These are phyloP conservation scores for Xylariaceae sp. DNA, from an alignment of 2,329 filamentous ascomycete genomes.

Conservation along the genomic window DNA sequence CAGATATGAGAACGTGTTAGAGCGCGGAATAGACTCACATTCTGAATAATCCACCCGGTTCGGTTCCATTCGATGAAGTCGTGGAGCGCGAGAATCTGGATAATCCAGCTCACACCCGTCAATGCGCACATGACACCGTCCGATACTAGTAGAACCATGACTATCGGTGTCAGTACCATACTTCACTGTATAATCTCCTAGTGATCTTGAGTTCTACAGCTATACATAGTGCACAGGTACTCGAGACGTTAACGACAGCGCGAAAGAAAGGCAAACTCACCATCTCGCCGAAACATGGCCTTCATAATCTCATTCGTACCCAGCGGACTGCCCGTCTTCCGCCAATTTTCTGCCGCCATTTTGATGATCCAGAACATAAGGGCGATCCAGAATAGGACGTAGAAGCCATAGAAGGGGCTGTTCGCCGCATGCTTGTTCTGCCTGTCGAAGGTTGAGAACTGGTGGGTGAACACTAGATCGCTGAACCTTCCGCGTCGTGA, in stretches of 20 bases:
- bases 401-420: constrained; percentile 80
- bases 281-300: constrained; percentile 66
- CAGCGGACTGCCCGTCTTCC: constrained; percentile 70
- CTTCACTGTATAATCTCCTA: not conserved
- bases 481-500: constrained; percentile 46
- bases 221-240: too few species aligned
- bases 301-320: constrained; percentile 75
- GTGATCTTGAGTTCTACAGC: too few species aligned
- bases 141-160: constrained; percentile 63
- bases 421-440: constrained; percentile 70
- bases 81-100: constrained; percentile 67
- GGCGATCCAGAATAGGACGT: constrained; percentile 78
- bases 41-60: constrained; percentile 76
- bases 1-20: not conserved
- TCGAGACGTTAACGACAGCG: too few species aligned
- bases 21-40: constrained; percentile 49
- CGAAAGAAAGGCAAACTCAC: constrained; percentile 38
- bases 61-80: constrained; percentile 71
- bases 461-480: constrained; percentile 73
- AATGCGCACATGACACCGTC: constrained; percentile 73
- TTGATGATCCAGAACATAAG: constrained; percentile 71
- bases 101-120: constrained; percentile 68
- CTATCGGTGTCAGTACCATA: constrained; percentile 32
- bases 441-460: constrained; percentile 77
- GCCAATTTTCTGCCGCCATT: constrained; percentile 73